Evolutionary conservation across 164 flowering plant genomes (phyloP).

Genomic region (Echeveria elegans): DNA sequence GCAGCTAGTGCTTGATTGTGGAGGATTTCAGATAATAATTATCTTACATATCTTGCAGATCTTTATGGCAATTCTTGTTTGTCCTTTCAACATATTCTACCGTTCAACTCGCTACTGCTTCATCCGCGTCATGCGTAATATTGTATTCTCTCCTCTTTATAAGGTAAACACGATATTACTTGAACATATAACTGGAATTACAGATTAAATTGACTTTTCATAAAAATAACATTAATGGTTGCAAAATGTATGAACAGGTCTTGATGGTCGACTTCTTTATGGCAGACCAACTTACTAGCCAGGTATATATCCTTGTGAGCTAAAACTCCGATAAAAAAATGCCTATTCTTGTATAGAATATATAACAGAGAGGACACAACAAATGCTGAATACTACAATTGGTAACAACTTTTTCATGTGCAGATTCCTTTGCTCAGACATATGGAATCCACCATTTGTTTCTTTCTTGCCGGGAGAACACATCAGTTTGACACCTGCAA

Average conservation of each 20-base stretch:
- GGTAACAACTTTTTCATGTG: background rate
- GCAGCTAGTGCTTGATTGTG: background rate
- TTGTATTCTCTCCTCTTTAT: slow-evolving; percentile 82
- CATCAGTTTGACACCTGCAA: slow-evolving; percentile 53
- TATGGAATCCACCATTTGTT: slow-evolving; percentile 86
- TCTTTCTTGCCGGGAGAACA: slow-evolving; percentile 60
- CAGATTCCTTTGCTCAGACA: slow-evolving; percentile 88
- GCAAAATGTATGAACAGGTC: slow-evolving; percentile 39
- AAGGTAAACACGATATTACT: slow-evolving; percentile 35
- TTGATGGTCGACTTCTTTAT: slow-evolving; percentile 91
- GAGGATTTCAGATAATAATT: background rate
- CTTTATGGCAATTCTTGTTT: slow-evolving; percentile 48
- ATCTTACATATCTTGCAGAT: slow-evolving; percentile 25
- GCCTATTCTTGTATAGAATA: background rate
- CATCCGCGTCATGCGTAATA: slow-evolving; percentile 74
- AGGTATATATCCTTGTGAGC: slow-evolving; percentile 39
- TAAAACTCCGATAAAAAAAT: background rate
- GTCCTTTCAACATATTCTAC: slow-evolving; percentile 78
- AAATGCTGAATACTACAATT: background rate
- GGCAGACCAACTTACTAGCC: slow-evolving; percentile 99
- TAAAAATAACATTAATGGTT: background rate
- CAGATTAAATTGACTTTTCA: too few species aligned
- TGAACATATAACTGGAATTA: too few species aligned
- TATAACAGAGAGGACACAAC: background rate
- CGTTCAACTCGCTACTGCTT: slow-evolving; percentile 80